Percentiles rank a stretch among this genome's conserved stretches.
These are phyloP conservation scores for Euphorbia pulcherrima DNA, from an alignment of 345 rosid genomes.

Conservation along the genomic window DNA sequence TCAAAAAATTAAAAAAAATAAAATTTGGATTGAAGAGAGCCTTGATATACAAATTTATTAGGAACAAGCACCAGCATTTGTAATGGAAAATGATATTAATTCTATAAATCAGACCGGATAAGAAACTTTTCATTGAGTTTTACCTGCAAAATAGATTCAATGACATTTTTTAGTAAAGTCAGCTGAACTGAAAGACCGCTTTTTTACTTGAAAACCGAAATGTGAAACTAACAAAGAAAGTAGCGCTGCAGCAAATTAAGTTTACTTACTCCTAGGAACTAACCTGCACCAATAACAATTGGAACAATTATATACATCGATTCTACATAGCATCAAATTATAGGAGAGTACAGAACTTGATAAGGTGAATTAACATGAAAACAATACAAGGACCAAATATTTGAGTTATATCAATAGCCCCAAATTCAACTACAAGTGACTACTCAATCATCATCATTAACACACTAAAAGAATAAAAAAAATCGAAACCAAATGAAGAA, in stretches of 20 bases:
- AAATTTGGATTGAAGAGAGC: too few species aligned
- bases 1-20: too few species aligned
- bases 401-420: slow-evolving; percentile 88
- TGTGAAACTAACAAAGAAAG: slow-evolving; percentile 74
- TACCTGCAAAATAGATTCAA: background rate
- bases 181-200: background rate
- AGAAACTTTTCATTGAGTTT: too few species aligned
- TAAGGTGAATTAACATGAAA: background rate
- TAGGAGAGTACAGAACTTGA: slow-evolving; percentile 1
- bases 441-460: slow-evolving; percentile 32
- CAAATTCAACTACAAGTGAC: slow-evolving; percentile 97
- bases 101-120: too few species aligned
- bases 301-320: too few species aligned
- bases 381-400: slow-evolving; percentile 76
- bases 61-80: too few species aligned
- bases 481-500: background rate
- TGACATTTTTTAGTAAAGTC: background rate
- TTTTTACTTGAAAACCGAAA: slow-evolving; percentile 73
- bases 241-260: slow-evolving; percentile 77
- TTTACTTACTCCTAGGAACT: slow-evolving; percentile 92
- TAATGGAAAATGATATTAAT: too few species aligned
- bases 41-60: too few species aligned
- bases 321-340: background rate
- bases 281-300: slow-evolving; percentile 46
- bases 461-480: slow-evolving; percentile 7